phyloP scores from a whole-genome alignment of 2,329 filamentous ascomycete species.

The Alternaria novae-zelandiae region DNA sequence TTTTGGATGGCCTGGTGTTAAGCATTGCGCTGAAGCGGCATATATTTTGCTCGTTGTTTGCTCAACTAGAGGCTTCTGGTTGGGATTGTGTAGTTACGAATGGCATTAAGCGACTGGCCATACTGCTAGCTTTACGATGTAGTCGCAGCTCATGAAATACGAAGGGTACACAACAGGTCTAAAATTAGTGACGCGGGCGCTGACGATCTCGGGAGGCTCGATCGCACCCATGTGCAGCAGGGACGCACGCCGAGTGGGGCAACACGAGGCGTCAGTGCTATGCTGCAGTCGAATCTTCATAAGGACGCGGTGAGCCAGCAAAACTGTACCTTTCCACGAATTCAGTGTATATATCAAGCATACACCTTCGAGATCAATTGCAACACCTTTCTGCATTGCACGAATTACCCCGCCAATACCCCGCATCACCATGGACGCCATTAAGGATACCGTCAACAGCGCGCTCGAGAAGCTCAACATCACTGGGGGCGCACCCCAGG shows the following conservation, averaged over 20 bases:
- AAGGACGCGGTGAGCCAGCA: slow-evolving; percentile 10
- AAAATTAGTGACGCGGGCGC: slow-evolving; percentile 39
- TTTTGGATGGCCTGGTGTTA: slow-evolving; percentile 7
- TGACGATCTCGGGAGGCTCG: slow-evolving; percentile 21
- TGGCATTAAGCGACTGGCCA: not conserved
- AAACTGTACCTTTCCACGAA: not conserved
- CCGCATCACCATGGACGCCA: slow-evolving; percentile 47
- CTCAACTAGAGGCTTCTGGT: not conserved
- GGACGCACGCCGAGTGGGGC: slow-evolving; percentile 39
- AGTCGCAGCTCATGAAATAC: not conserved
- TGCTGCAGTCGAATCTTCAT: slow-evolving; percentile 14
- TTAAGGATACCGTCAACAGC: slow-evolving; percentile 51
- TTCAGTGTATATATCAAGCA: not conserved
- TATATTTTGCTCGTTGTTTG: not conserved
- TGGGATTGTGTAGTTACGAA: not conserved
- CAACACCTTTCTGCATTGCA: slow-evolving; percentile 2
- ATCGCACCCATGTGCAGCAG: slow-evolving; percentile 26
- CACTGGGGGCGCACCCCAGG: slow-evolving; percentile 40
- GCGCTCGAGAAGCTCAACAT: slow-evolving; percentile 53
- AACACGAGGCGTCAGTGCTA: slow-evolving; percentile 29
- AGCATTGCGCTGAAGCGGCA: slow-evolving; percentile 9
- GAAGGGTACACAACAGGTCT: slow-evolving; percentile 15
- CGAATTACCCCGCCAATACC: slow-evolving; percentile 13
- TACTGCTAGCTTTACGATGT: not conserved
- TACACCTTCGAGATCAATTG: not conserved